These are phyloP conservation scores for Aspergillus tanneri DNA, from an alignment of 2,329 filamentous ascomycete species.

Conservation along the genomic window DNA sequence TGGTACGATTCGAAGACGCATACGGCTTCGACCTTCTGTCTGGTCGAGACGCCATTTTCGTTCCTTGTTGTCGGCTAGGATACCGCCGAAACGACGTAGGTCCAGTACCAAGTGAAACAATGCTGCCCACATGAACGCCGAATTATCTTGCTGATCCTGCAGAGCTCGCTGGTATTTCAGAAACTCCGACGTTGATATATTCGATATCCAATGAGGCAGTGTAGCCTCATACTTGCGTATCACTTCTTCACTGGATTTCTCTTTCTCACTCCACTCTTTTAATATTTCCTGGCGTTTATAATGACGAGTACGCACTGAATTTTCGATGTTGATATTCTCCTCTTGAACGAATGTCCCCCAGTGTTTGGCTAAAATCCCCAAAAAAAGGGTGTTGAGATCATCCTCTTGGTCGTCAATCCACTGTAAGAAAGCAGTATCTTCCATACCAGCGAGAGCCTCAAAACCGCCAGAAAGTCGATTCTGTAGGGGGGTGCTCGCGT, in stretches of 20 bases:
- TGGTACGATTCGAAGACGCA: slow-evolving; percentile 83
- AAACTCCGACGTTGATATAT: slow-evolving; percentile 89
- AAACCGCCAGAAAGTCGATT: slow-evolving; percentile 72
- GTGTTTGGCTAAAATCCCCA: slow-evolving; percentile 72
- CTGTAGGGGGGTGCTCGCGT: slow-evolving; percentile 69
- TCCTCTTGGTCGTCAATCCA: slow-evolving; percentile 84
- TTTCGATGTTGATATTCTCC: slow-evolving; percentile 78
- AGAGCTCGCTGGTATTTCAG: slow-evolving; percentile 84
- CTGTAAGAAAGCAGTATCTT: slow-evolving; percentile 80
- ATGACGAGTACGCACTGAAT: slow-evolving; percentile 69
- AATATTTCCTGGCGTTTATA: slow-evolving; percentile 78
- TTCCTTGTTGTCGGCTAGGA: slow-evolving; percentile 66
- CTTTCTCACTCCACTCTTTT: slow-evolving; percentile 73
- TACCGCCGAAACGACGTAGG: slow-evolving; percentile 73
- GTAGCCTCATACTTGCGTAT: slow-evolving; percentile 81
- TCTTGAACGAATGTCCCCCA: slow-evolving; percentile 86
- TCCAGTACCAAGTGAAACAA: slow-evolving; percentile 78
- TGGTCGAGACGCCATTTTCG: slow-evolving; percentile 90
- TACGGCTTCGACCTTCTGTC: slow-evolving; percentile 91
- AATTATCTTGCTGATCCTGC: slow-evolving; percentile 92
- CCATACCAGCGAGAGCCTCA: slow-evolving; percentile 78
- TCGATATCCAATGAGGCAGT: slow-evolving; percentile 89
- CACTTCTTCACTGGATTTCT: slow-evolving; percentile 66
- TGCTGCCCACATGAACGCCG: slow-evolving; percentile 70
- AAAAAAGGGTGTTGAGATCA: slow-evolving; percentile 78